These are phyloP conservation scores for Yamagishiella unicocca DNA, from an alignment of 139 green algal species.

Conservation along the genomic window DNA sequence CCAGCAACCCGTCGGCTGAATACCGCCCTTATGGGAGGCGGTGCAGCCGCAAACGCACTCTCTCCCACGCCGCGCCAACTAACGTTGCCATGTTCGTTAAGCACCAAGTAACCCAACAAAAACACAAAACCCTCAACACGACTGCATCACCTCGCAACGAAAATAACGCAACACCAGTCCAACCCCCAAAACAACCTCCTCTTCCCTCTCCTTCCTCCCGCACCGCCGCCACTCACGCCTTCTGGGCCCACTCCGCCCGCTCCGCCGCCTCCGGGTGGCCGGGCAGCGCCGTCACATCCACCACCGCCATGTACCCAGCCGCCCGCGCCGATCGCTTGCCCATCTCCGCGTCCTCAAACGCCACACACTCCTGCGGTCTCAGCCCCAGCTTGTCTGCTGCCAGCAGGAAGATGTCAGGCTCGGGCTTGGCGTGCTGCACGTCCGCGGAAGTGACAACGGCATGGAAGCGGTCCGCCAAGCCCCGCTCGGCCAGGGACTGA, in stretches of 20 bases:
- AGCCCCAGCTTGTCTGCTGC: conserved; percentile 32
- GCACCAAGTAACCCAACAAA: too few relatives aligned
- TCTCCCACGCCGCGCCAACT: too few relatives aligned
- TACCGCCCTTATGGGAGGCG: too few relatives aligned
- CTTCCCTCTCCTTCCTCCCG: background rate
- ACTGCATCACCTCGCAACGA: too few relatives aligned
- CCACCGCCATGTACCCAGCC: conserved; percentile 22
- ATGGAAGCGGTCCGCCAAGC: conserved; percentile 32
- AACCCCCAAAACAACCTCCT: background rate
- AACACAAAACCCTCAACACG: too few relatives aligned
- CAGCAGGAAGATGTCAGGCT: conserved; percentile 45
- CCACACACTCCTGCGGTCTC: conserved; percentile 23
- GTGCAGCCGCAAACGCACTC: too few relatives aligned
- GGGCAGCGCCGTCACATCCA: conserved; percentile 36
- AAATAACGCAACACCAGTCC: too few relatives aligned
- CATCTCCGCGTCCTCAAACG: conserved; percentile 39
- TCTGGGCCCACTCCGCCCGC: background rate
- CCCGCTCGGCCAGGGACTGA: conserved; percentile 36
- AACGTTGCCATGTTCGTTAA: too few relatives aligned
- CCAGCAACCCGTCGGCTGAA: too few relatives aligned
- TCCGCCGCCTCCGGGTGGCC: conserved; percentile 18
- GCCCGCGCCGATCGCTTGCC: conserved; percentile 20
- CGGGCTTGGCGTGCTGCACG: conserved; percentile 33
- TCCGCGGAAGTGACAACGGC: conserved; percentile 41
- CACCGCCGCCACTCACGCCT: background rate